Evolutionary conservation across 1,284 basidiomycete species (phyloP), one percentile per base, ranked within the genome.

Genomic region (Amylostereum chailletii): DNA sequence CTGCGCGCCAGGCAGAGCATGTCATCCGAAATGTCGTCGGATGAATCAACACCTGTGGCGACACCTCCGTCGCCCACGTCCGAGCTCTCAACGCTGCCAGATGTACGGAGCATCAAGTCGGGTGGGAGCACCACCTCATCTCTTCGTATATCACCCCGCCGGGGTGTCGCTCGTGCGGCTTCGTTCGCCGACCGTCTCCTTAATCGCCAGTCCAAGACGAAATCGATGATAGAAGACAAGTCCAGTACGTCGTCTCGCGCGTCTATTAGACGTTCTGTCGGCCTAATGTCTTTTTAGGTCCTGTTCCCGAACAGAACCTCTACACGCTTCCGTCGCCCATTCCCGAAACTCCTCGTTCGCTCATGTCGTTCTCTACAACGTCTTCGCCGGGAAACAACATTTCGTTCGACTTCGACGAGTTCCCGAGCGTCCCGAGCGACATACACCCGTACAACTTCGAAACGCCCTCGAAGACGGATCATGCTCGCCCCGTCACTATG

Each of bases 391-490:
- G 53, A 45, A 43, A 32, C 36, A 59, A 60, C 34, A 50, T 53
- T 5, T 55, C 65, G n/a, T 63, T 65, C 48, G 58, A 53, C 47
- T 66, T 65, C 52, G 65, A 67, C 48, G 54, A 60, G n/a, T 67
- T 68, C 56, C 65, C 66, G 3, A 60, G 58, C 38, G 64, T 67
- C 11, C 66, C 65, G 11, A 60, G 62, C 32, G 54, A 51, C 11
- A 47, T 58, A 19, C 60, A 19, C 19, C 19, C 19, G 19, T 19
- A 19, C 19, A 19, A 19, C 19, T 19, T 19, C 19, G 19, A 19
- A 19, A 19, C 19, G 19, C 19, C 19, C 19, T 19, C 19, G 19
- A 19, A 19, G 19, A 19, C 19, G 19, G 19, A 19, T 19, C 19
- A 19, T 19, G 19, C 19, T 19, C 19, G 19, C 19, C 19, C 19